Conservation (phyloP, 805 yeast species). For the Schizosaccharomyces lindneri region DNA sequence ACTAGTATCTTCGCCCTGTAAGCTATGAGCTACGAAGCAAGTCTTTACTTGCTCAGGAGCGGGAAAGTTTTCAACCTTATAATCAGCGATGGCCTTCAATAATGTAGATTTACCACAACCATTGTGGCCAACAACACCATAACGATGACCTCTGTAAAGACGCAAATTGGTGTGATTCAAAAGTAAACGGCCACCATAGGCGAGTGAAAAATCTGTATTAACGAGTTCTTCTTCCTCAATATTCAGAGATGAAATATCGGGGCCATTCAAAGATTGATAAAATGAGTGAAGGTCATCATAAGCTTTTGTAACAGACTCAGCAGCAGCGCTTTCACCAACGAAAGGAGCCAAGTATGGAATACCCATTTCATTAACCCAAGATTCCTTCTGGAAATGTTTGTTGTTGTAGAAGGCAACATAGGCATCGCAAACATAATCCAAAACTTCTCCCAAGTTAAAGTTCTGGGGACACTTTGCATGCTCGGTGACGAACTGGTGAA, state of each 20-base stretch:
- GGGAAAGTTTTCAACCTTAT: constrained; percentile 94
- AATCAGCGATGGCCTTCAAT: constrained; percentile 90
- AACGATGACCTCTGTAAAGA: constrained; percentile 80
- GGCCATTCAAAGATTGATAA: background rate
- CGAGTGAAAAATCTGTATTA: constrained; percentile 81
- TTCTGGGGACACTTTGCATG: background rate
- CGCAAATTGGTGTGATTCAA: constrained; percentile 76
- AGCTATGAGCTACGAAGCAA: constrained; percentile 88
- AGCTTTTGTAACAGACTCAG: background rate
- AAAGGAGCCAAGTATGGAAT: background rate
- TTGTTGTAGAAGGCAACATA: background rate
- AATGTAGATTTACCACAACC: constrained; percentile 97
- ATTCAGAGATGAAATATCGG: background rate
- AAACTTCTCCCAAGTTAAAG: background rate
- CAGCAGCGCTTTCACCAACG: background rate
- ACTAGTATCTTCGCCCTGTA: constrained; percentile 86
- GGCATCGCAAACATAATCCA: background rate
- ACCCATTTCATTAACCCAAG: background rate
- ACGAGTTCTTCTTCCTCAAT: constrained; percentile 39
- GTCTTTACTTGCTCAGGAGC: constrained; percentile 64
- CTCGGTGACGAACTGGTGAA: constrained; percentile 5
- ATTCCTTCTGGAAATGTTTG: background rate
- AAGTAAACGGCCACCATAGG: constrained; percentile 93
- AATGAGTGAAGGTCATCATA: background rate
- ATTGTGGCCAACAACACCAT: constrained; percentile 92